A percentile compares a stretch with the other conserved stretches of the same genome.
Evolutionary conservation across 2,329 filamentous ascomycete species (phyloP).

Genomic region (Aspergillus hortae): DNA sequence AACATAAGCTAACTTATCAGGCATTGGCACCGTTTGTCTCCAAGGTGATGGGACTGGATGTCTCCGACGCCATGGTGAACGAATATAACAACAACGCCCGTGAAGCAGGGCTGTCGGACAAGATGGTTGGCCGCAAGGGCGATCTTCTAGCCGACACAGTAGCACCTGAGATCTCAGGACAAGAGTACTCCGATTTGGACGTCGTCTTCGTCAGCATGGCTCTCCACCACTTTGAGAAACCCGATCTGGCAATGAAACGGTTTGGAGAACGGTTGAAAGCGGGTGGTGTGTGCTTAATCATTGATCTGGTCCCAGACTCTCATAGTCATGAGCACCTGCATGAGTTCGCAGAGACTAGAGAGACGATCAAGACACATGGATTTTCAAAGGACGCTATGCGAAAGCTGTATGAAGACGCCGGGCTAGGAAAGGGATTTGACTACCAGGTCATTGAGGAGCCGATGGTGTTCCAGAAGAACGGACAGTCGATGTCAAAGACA

Average conservation of each 20-base stretch:
- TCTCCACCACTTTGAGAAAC: constrained; percentile 66
- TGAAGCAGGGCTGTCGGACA: constrained; percentile 48
- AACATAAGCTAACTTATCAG: constrained; percentile 21
- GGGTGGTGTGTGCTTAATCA: constrained; percentile 64
- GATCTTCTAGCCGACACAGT: constrained; percentile 54
- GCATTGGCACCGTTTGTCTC: constrained; percentile 60
- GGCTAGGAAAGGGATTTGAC: constrained; percentile 55
- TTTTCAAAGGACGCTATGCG: constrained; percentile 60
- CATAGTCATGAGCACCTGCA: constrained; percentile 15
- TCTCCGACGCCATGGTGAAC: constrained; percentile 67
- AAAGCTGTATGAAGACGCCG: constrained; percentile 62
- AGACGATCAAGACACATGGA: constrained; percentile 63
- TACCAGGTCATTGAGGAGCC: constrained; percentile 54
- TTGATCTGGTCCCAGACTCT: constrained; percentile 62
- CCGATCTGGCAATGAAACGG: constrained; percentile 55
- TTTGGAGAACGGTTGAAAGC: constrained; percentile 61
- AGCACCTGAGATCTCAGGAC: constrained; percentile 55
- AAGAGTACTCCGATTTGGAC: constrained; percentile 68
- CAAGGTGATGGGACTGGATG: constrained; percentile 64
- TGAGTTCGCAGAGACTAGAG: constrained; percentile 33
- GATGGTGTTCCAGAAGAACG: constrained; percentile 40
- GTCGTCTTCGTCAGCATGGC: constrained; percentile 60
- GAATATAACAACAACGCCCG: constrained; percentile 61
- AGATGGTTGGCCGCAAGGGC: constrained; percentile 57
- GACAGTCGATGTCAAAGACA: constrained; percentile 22